Percentiles rank a stretch among this genome's conserved stretches.
phyloP scores from a whole-genome alignment of 2,329 filamentous ascomycete species.

The Colletotrichum spaethianum region DNA sequence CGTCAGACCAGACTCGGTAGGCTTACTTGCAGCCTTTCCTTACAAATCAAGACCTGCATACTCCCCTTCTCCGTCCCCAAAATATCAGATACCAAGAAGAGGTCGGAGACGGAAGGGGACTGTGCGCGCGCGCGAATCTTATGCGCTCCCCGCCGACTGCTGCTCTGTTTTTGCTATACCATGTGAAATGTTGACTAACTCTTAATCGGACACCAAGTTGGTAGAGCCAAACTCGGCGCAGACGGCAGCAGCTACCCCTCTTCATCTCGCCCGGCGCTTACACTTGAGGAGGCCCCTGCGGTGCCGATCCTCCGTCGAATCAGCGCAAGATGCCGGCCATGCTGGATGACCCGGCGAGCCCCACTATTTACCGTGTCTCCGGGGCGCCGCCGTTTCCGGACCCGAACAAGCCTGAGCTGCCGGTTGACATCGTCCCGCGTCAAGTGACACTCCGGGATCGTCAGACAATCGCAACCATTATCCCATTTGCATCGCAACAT shows the following conservation, averaged over 20 bases:
- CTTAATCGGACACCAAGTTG: constrained; percentile 5
- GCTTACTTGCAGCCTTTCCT: constrained; percentile 39
- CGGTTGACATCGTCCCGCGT: constrained; percentile 77
- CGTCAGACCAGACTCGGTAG: constrained; percentile 36
- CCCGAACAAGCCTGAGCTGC: constrained; percentile 73
- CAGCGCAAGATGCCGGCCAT: constrained; percentile 77
- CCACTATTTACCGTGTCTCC: constrained; percentile 79
- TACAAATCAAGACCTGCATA: constrained; percentile 28
- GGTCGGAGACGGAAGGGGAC: background rate
- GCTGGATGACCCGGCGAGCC: constrained; percentile 81
- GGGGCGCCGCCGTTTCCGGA: constrained; percentile 77
- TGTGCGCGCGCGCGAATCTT: background rate
- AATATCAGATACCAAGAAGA: constrained; percentile 8
- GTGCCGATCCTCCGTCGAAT: constrained; percentile 17
- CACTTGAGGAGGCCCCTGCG: constrained; percentile 12
- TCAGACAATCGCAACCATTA: constrained; percentile 85
- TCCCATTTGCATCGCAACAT: constrained; percentile 83
- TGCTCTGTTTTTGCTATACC: constrained; percentile 22
- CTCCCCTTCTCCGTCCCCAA: background rate
- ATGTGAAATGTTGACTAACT: constrained; percentile 40
- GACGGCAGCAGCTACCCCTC: background rate
- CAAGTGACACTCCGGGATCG: constrained; percentile 88
- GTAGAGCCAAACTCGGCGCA: constrained; percentile 10
- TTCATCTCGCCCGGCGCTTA: constrained; percentile 2
- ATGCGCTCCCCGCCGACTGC: background rate